Evolutionary conservation across 495 filamentous ascomycete species (phyloP), one percentile per base, ranked within the genome.

Genomic region (Chaetomidium leptoderma): DNA sequence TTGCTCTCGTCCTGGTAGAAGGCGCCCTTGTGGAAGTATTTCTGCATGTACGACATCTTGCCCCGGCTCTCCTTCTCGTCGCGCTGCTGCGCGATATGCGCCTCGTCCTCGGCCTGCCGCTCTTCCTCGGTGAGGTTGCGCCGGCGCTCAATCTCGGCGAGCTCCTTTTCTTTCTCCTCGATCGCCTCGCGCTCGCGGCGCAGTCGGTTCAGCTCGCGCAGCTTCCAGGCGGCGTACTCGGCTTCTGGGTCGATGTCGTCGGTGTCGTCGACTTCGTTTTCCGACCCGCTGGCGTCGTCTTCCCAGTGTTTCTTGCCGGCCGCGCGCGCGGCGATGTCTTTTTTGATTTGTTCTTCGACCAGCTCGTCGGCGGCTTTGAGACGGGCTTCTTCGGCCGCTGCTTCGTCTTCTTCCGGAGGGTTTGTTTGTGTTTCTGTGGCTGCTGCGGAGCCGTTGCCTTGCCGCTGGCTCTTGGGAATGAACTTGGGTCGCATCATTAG

Each of bases 11-110:
- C 91, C 54, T 86, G 85, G 74, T 88, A 97, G 76, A 97, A 98
- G 24, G 93, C 93, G 48, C 93, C 93, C 77, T 91, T 92, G 78
- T 99, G 93, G 69, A 87, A 91, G 73, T 97, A 97, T 69, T 92
- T 92, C 70, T 96, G 92, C 89, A 97, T 89, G 69, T 84, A 97
- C 1, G 80, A 80, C 77, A 92, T 88, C 77, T 96, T 87, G 39
- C 92, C 93, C 35, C 86, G 85, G 33, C 76, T 74, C 17, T 92
- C 91, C 61, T 89, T 90, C 62, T 97, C 93, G 62, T 92, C 91
- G 57, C 86, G 86, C 73, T 97, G 92, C 63, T 78, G 75, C 7
- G 83, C 81, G 16, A 97, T 70, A 68, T 84, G 91, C 53, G 81
- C 86, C 51, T 84, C 78, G 66, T 99, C 95, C 67, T 99, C 93